Evolutionary conservation across 2,329 filamentous ascomycete species (phyloP).

Genomic region (Botrytis paeoniae): DNA sequence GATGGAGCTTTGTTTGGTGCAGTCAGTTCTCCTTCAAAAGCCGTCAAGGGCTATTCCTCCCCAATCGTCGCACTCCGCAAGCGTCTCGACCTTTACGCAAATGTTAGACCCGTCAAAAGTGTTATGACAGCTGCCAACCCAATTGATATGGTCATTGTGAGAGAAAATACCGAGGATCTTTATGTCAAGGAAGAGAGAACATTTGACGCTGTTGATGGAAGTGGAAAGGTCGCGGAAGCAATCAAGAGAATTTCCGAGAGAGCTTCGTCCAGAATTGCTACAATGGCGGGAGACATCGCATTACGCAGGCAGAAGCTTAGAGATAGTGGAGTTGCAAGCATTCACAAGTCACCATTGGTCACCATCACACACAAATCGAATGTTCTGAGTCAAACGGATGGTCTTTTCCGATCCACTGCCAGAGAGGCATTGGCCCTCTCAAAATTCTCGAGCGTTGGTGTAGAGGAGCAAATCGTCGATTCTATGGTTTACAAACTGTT

Average conservation of each 20-base stretch:
- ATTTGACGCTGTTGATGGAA: conserved; percentile 63
- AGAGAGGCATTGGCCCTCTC: conserved; percentile 66
- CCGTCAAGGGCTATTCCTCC: conserved; percentile 92
- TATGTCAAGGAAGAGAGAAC: conserved; percentile 90
- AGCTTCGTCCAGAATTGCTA: conserved; percentile 80
- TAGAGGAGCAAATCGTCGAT: conserved; percentile 98
- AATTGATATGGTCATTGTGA: conserved; percentile 89
- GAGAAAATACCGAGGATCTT: conserved; percentile 97
- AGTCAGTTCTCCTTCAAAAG: conserved; percentile 84
- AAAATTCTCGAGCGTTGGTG: conserved; percentile 60
- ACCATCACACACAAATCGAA: conserved; percentile 99
- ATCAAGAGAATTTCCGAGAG: conserved; percentile 94
- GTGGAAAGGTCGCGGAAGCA: conserved; percentile 86
- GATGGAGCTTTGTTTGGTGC: conserved; percentile 96
- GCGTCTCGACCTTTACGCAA: conserved; percentile 91
- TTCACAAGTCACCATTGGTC: conserved; percentile 70
- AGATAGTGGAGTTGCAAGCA: conserved; percentile 52
- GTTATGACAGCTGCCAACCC: conserved; percentile 62
- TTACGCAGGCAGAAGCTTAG: conserved; percentile 80
- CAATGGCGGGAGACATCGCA: conserved; percentile 94
- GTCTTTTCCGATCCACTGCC: conserved; percentile 82
- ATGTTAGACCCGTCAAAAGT: conserved; percentile 93
- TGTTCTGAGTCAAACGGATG: conserved; percentile 93
- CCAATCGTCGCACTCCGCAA: conserved; percentile 90
- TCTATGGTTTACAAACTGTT: conserved; percentile 99